Evolutionary conservation across 176 grass and related monocot species (phyloP), one percentile per base, ranked within the genome.

Genomic region (Canna indica): DNA sequence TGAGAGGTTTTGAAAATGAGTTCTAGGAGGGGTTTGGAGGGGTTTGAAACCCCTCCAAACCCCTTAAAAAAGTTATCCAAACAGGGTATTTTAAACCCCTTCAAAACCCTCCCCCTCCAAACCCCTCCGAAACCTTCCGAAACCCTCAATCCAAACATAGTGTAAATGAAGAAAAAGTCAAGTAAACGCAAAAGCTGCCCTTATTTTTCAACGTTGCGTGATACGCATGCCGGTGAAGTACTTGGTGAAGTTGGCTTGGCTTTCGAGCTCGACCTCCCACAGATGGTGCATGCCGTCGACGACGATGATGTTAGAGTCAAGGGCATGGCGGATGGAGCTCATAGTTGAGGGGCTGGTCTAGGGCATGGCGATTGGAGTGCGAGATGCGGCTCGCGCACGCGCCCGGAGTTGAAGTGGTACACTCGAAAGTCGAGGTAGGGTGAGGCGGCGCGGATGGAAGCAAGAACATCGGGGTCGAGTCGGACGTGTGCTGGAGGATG

Each of bases 331-430:
- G 81, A 91, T 83, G n/a, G 25, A 88, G 92, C 28, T 88, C 88
- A 56, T 96, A 96, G 81, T 96, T 96, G 61, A 91, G 88, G 20
- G 92, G 92, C 44, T 96, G 88, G 74, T 96, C 92, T 16, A 96
- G 83, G 53, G 92, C 92, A 44, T 83, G 86, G 42, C 92, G 92
- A 36, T 91, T 75, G 20, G 88, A 96, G 4, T 83, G 81, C 31
- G 92, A 96, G 77, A 96, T 96, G 46, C 81, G 88, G 22, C 77
- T n/a, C 83, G 1, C 68, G 75, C 3, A 96, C 92, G 16, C 81
- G 86, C 10, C 70, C 42, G n/a, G 85, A 76, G 67, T 96, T 81
- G 79, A 96, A 96, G 69, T 76, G 81, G 81, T 96, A 72, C 30
- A 96, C 73, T 18, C 4, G 44, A n/a, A 71, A 83, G 11, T 81